These are phyloP conservation scores for Phytophthora pistaciae DNA, from an alignment of 352 stramenopile genomes.

Conservation along the genomic window DNA sequence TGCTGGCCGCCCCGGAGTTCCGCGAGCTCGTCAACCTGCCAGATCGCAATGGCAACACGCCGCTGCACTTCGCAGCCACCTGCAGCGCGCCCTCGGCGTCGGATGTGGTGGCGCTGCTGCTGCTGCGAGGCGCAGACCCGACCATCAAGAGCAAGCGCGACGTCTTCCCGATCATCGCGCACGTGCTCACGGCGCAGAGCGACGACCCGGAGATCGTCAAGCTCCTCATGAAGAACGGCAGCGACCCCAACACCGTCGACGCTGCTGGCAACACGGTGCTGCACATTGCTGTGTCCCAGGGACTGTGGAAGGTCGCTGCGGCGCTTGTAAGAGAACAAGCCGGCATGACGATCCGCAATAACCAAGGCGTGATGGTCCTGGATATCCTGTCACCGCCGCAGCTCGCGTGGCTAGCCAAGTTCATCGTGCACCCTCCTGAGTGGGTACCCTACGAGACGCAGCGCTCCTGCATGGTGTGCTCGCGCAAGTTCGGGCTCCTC, in stretches of 20 bases:
- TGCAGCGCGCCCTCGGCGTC: constrained; percentile 54
- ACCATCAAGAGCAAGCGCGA: constrained; percentile 77
- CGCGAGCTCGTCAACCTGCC: constrained; percentile 62
- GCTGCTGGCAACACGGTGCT: constrained; percentile 78
- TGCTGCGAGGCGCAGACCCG: constrained; percentile 63
- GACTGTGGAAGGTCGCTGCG: constrained; percentile 78
- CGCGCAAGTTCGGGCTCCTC: constrained; percentile 70
- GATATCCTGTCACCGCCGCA: constrained; percentile 78
- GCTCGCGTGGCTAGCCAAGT: constrained; percentile 83
- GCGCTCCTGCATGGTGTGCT: constrained; percentile 80
- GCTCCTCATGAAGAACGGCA: constrained; percentile 79
- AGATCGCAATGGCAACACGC: constrained; percentile 85
- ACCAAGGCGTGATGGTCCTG: constrained; percentile 74
- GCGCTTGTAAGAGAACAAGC: constrained; percentile 71
- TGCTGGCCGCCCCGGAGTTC: constrained; percentile 70
- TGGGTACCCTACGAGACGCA: constrained; percentile 76
- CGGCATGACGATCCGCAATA: constrained; percentile 81
- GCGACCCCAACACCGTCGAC: constrained; percentile 81
- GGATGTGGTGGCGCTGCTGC: constrained; percentile 68
- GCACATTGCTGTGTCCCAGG: constrained; percentile 81
- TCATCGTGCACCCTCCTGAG: constrained; percentile 74
- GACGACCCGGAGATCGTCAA: constrained; percentile 78
- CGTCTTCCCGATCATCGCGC: constrained; percentile 82
- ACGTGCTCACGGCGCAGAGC: constrained; percentile 75
- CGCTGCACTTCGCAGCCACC: constrained; percentile 84